phyloP scores from a whole-genome alignment of 192 early-diverging fungal genomes.

The Coemansia sp. region DNA sequence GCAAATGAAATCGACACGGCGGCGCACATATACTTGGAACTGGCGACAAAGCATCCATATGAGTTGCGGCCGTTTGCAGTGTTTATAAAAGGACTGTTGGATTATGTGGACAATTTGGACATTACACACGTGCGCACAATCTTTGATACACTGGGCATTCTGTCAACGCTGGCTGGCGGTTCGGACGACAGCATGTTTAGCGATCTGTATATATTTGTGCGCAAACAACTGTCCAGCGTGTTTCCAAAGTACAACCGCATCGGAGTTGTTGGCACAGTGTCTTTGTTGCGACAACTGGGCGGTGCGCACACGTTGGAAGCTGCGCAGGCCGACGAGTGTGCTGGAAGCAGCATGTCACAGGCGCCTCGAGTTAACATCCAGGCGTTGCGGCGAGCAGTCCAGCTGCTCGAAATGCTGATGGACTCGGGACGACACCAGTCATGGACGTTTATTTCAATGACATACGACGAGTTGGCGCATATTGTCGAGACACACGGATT shows the following conservation, averaged over 20 bases:
- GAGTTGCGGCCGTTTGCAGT: slow-evolving; percentile 60
- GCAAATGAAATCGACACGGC: slow-evolving; percentile 63
- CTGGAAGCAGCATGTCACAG: slow-evolving; percentile 23
- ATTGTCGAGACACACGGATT: slow-evolving; percentile 56
- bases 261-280: slow-evolving; percentile 68
- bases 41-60: slow-evolving; percentile 52
- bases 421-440: slow-evolving; percentile 40
- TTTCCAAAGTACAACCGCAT: slow-evolving; percentile 63
- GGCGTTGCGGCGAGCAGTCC: slow-evolving; percentile 55
- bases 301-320: slow-evolving; percentile 11
- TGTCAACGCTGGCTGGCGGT: slow-evolving; percentile 47
- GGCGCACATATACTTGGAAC: slow-evolving; percentile 53
- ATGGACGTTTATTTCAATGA: slow-evolving; percentile 66
- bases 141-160: slow-evolving; percentile 60
- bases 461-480: slow-evolving; percentile 71
- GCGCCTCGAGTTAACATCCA: slow-evolving; percentile 29
- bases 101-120: slow-evolving; percentile 67
- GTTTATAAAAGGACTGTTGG: slow-evolving; percentile 70
- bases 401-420: slow-evolving; percentile 59
- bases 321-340: neutral
- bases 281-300: slow-evolving; percentile 63
- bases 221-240: slow-evolving; percentile 75
- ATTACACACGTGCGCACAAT: slow-evolving; percentile 63
- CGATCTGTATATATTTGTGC: slow-evolving; percentile 69
- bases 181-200: slow-evolving; percentile 55